Evolutionary conservation across 768 basidiomycete genomes (phyloP), one percentile per base, ranked within the genome.

Genomic region (Sistotremastrum niveocremeum): DNA sequence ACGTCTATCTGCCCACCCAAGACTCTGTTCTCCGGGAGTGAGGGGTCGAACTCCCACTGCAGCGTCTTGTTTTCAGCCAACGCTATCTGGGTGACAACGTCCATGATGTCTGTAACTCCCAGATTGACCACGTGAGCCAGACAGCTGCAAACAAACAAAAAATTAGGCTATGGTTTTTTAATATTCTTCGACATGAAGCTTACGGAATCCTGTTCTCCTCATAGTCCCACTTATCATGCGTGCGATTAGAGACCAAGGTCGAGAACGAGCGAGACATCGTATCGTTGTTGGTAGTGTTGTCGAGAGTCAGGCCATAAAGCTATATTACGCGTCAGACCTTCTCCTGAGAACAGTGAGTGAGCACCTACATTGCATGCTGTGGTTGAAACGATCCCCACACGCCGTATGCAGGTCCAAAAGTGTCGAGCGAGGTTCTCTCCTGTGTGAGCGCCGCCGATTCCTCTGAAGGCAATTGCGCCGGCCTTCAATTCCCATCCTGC

Each of bases 1-100:
- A 62, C 59, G 49, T 65, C 56, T 0, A 64, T 49, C 0, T 55
- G 60, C 12, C 56, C 52, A 6, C 54, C 52, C 28, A 57, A 49
- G 4, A 65, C 53, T 7, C 47, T 45, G 41, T 65, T 64, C 33
- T 50, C 48, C 3, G 37, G 9, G 3, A 51, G 35, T 0, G 12
- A 29, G 0, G 63, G 63, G 32, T 67, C 57, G 45, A 58, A 65
- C 11, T 62, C 59, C 63, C 62, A 67, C 9, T 65, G 65, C 0
- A 62, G 60, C 0, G 47, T 54, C 10, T 53, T 44, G 1, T 49
- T 63, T 37, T 63, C 57, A 3, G 63, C 45, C 1, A 52, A 52
- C 0, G 56, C 54, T n/a, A 58, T 56, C 44, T 58, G 54, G 1
- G 59, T 65, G 33, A 65, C 60, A 12, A 54, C 42, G 2, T 7